Evolutionary conservation across 495 filamentous ascomycete genomes (phyloP).

Genomic region (Articulospora tetracladia): DNA sequence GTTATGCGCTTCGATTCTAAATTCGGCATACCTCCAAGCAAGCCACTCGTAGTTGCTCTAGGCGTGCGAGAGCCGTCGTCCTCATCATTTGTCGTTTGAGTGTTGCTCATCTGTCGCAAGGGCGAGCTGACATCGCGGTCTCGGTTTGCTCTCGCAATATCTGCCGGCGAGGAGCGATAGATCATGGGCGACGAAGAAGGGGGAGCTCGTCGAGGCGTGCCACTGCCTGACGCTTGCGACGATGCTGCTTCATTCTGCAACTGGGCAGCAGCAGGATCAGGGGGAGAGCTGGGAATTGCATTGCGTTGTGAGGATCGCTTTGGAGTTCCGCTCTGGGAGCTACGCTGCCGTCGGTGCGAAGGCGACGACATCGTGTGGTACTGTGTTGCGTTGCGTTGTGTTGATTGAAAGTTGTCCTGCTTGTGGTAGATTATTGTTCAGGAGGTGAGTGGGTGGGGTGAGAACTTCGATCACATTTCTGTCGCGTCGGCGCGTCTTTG

Average conservation of each 20-base stretch:
- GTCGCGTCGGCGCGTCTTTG: background rate
- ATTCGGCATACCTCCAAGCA: conserved; percentile 62
- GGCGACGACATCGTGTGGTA: conserved; percentile 56
- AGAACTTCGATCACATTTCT: background rate
- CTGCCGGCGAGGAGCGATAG: conserved; percentile 71
- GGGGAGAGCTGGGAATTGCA: conserved; percentile 46
- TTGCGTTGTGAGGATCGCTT: conserved; percentile 42
- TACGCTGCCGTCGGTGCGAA: conserved; percentile 45
- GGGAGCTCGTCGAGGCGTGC: conserved; percentile 32
- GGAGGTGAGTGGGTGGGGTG: background rate
- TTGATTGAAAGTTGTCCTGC: background rate
- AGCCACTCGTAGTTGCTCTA: conserved; percentile 51
- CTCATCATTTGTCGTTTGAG: conserved; percentile 46
- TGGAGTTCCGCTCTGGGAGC: conserved; percentile 54
- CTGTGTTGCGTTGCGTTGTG: conserved; percentile 14
- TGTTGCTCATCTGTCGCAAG: conserved; percentile 49
- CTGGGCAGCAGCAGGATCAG: conserved; percentile 41
- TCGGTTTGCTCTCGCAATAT: conserved; percentile 32
- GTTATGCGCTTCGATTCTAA: background rate
- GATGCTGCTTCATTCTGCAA: conserved; percentile 42
- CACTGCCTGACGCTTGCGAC: conserved; percentile 26
- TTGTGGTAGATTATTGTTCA: too few species aligned
- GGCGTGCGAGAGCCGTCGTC: conserved; percentile 61
- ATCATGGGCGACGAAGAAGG: conserved; percentile 78
- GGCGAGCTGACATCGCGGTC: conserved; percentile 42